phyloP scores from a whole-genome alignment of 768 basidiomycete species.

The Boletus subcaerulescens region DNA sequence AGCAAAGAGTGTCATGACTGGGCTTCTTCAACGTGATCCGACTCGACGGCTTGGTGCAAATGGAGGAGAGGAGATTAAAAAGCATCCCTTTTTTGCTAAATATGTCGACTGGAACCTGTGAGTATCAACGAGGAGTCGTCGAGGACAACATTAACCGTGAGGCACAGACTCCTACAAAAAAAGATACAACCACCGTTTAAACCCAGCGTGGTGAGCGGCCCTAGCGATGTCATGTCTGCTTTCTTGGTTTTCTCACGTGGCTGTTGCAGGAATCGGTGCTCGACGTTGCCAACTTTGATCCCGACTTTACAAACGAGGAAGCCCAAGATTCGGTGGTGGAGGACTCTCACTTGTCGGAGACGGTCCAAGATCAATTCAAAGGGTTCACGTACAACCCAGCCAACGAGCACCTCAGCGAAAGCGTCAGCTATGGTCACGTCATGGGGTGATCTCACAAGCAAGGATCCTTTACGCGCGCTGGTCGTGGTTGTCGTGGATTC shows the following conservation, averaged over 20 bases:
- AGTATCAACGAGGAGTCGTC: conserved; percentile 17
- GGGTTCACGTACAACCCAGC: conserved; percentile 88
- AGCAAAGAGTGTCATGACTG: conserved; percentile 85
- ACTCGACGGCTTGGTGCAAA: conserved; percentile 82
- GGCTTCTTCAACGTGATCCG: conserved; percentile 87
- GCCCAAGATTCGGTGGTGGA: conserved; percentile 95
- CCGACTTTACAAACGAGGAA: conserved; percentile 95
- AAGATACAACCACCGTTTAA: conserved; percentile 98
- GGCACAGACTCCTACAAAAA: conserved; percentile 71
- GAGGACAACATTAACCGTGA: neutral
- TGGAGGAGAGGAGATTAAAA: conserved; percentile 94
- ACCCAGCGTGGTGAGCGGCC: conserved; percentile 78
- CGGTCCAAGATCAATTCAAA: conserved; percentile 94
- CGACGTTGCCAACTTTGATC: conserved; percentile 95
- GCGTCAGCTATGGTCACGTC: conserved; percentile 57
- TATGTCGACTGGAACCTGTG: conserved; percentile 90
- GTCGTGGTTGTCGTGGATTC: conserved; percentile 15
- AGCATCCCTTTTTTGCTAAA: conserved; percentile 91
- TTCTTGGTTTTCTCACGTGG: conserved; percentile 1
- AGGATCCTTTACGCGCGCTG: conserved; percentile 15
- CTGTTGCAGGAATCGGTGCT: conserved; percentile 74
- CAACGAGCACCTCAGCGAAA: conserved; percentile 82
- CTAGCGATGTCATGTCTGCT: neutral
- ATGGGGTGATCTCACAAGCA: conserved; percentile 26
- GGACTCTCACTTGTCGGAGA: conserved; percentile 88